Conservation (phyloP, 768 basidiomycete genomes). For the Lentinula raphanica region DNA sequence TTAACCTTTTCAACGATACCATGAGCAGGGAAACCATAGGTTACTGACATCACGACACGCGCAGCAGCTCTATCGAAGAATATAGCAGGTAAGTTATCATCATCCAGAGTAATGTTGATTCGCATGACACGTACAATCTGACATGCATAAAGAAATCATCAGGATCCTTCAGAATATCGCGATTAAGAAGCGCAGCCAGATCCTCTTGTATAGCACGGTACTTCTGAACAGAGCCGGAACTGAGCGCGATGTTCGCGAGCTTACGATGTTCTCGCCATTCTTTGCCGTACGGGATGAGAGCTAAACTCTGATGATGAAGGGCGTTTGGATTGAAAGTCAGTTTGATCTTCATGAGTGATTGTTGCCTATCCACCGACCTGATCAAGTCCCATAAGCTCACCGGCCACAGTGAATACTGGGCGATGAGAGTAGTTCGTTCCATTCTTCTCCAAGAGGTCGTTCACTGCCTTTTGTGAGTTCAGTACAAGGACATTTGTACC, state of each 20-base stretch:
- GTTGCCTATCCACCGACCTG: not conserved
- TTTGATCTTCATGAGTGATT: too few relatives aligned
- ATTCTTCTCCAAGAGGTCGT: conserved; percentile 24
- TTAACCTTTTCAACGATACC: conserved; percentile 17
- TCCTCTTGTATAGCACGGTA: conserved; percentile 27
- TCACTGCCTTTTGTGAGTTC: conserved; percentile 19
- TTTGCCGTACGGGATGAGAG: conserved; percentile 16
- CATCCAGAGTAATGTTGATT: not conserved
- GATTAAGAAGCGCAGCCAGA: conserved; percentile 13
- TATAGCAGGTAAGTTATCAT: not conserved
- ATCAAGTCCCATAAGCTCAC: conserved; percentile 3
- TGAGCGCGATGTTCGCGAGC: conserved; percentile 25
- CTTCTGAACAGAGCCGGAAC: conserved; percentile 21
- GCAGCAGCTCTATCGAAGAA: conserved; percentile 10
- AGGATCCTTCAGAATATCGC: conserved; percentile 12
- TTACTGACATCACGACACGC: conserved; percentile 18
- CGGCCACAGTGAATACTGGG: conserved; percentile 16
- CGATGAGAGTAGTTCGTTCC: conserved; percentile 23
- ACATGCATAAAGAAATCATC: conserved; percentile 16
- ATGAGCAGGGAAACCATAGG: conserved; percentile 19
- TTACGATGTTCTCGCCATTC: conserved; percentile 23
- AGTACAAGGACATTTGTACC: not conserved
- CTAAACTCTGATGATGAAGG: not conserved
- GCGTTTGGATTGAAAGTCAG: not conserved
- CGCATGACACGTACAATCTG: conserved; percentile 9